phyloP scores from a whole-genome alignment of 768 basidiomycete genomes.

The Rickenella mellea region DNA sequence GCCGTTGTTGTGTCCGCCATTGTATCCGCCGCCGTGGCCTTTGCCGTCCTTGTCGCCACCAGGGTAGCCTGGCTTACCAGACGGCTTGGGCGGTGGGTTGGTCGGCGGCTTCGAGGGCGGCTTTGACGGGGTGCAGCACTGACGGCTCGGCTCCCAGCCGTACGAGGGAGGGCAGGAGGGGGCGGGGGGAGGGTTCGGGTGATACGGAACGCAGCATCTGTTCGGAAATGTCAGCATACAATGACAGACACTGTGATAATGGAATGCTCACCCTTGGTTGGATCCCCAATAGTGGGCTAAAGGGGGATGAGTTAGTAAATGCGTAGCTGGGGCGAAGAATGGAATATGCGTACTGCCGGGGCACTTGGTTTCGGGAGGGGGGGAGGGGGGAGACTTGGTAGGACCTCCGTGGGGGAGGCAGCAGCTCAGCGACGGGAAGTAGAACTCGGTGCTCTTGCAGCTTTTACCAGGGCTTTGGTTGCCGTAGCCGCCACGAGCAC shows the following conservation, averaged over 20 bases:
- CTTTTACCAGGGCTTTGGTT: neutral
- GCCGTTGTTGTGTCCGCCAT: too few species aligned
- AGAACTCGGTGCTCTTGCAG: conserved; percentile 1
- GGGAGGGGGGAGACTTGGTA: neutral
- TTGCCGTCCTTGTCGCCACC: neutral
- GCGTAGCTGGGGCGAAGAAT: neutral
- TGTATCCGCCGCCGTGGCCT: neutral
- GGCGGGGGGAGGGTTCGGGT: conserved; percentile 8
- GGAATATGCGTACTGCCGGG: neutral
- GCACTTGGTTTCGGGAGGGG: neutral
- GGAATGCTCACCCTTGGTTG: neutral
- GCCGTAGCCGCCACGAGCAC: neutral
- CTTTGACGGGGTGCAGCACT: conserved; percentile 8
- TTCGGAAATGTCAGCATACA: conserved; percentile 8
- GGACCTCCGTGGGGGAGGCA: conserved; percentile 1
- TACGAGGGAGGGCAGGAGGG: conserved; percentile 6
- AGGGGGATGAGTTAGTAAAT: too few species aligned
- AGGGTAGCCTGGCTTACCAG: conserved; percentile 1
- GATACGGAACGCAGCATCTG: conserved; percentile 10
- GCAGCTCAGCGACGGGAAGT: neutral
- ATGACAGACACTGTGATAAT: conserved; percentile 2
- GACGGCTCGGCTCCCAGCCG: conserved; percentile 7
- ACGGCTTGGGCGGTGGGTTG: conserved; percentile 4
- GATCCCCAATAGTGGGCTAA: too few species aligned
- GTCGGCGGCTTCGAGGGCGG: conserved; percentile 3